phyloP scores from a whole-genome alignment of 176 grass and related monocot genomes.

The Avena sativa region DNA sequence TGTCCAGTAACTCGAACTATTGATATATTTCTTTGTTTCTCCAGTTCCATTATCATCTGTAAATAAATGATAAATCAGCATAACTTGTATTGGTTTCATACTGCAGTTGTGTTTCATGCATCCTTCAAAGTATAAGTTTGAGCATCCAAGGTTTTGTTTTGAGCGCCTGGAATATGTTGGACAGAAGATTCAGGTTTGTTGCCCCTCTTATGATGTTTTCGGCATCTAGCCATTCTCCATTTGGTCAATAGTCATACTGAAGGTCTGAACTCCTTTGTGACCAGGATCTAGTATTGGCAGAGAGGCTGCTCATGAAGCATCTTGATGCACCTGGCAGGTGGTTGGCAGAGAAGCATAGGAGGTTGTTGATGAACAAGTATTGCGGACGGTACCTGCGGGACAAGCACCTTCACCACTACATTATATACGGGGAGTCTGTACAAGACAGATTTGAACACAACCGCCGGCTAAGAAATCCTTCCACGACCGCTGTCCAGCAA shows the following conservation, averaged over 20 bases:
- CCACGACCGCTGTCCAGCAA: conserved; percentile 89
- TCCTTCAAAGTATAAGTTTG: conserved; percentile 94
- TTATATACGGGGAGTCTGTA: conserved; percentile 83
- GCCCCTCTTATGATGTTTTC: conserved; percentile 17
- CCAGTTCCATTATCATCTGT: not conserved
- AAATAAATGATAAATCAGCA: not conserved
- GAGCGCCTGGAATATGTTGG: conserved; percentile 94
- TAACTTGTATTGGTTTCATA: not conserved
- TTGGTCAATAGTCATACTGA: conserved; percentile 7
- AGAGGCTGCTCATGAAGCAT: conserved; percentile 98
- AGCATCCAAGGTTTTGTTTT: conserved; percentile 98
- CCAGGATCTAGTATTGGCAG: conserved; percentile 95
- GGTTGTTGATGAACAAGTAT: conserved; percentile 93
- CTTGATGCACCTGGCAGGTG: conserved; percentile 92
- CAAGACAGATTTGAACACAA: conserved; percentile 95
- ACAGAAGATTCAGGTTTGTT: conserved; percentile 94
- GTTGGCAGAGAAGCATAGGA: conserved; percentile 88
- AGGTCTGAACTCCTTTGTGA: conserved; percentile 26
- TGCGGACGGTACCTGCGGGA: conserved; percentile 91
- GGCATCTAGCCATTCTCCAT: not conserved
- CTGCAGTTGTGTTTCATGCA: conserved; percentile 88
- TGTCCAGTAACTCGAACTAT: not conserved
- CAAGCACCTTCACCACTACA: conserved; percentile 80
- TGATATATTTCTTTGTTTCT: not conserved
- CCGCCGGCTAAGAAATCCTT: conserved; percentile 82